phyloP scores from a whole-genome alignment of 2,329 filamentous ascomycete genomes.

The Didymella exigua region DNA sequence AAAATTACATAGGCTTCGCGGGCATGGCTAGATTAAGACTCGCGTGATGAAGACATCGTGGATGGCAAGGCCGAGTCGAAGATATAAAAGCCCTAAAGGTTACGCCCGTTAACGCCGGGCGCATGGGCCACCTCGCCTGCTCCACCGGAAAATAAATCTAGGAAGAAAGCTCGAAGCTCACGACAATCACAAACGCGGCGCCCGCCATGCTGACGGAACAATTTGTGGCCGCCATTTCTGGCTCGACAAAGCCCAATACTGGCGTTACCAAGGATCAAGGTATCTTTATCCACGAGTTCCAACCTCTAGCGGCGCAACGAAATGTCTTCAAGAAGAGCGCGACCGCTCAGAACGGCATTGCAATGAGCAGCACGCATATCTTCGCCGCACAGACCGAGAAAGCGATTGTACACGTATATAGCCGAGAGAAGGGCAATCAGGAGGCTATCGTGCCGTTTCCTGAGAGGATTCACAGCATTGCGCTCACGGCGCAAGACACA shows the following conservation, averaged over 20 bases:
- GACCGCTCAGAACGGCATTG: slow-evolving; percentile 76
- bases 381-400: slow-evolving; percentile 93
- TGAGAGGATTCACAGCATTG: slow-evolving; percentile 80
- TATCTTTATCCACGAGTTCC: slow-evolving; percentile 83
- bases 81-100: too few relatives aligned
- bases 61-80: too few relatives aligned
- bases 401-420: slow-evolving; percentile 92
- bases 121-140: background rate
- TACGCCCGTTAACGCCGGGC: background rate
- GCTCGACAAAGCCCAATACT: slow-evolving; percentile 50
- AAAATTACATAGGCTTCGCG: too few relatives aligned
- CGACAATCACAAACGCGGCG: slow-evolving; percentile 7
- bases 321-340: slow-evolving; percentile 91
- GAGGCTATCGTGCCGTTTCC: slow-evolving; percentile 88
- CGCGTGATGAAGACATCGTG: too few relatives aligned
- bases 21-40: too few relatives aligned
- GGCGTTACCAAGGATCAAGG: slow-evolving; percentile 75
- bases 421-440: slow-evolving; percentile 79
- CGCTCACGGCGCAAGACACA: slow-evolving; percentile 68
- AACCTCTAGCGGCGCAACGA: slow-evolving; percentile 76
- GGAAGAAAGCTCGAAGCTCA: slow-evolving; percentile 11
- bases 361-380: slow-evolving; percentile 79
- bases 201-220: slow-evolving; percentile 57
- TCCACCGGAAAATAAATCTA: background rate
- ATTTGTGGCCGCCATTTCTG: slow-evolving; percentile 56